These are phyloP conservation scores for Sporobolomyces roseus DNA, from an alignment of 768 basidiomycete species.

Conservation along the genomic window DNA sequence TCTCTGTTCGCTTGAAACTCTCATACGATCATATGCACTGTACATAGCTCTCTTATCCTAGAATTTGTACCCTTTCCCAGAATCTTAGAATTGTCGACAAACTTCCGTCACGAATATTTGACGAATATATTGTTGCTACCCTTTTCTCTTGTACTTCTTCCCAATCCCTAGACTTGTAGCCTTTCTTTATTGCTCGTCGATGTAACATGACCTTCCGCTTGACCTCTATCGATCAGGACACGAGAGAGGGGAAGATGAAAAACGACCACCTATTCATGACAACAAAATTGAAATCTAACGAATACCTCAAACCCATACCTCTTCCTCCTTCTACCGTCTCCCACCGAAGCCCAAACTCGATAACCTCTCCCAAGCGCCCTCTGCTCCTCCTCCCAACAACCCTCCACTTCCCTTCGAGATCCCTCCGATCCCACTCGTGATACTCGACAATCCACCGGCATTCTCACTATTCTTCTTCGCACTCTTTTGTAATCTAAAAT, in stretches of 20 bases:
- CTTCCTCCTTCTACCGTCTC: neutral
- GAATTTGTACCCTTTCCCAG: too few species aligned
- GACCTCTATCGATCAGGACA: too few species aligned
- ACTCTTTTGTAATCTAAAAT: conserved; percentile 15
- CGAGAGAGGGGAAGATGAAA: too few species aligned
- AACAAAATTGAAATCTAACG: neutral
- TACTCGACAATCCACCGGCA: neutral
- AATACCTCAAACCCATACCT: neutral
- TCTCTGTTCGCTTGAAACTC: neutral
- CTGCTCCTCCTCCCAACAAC: neutral
- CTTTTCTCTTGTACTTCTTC: too few species aligned
- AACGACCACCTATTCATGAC: neutral
- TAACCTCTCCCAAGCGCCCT: conserved; percentile 11
- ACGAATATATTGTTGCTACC: too few species aligned
- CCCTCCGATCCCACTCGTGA: neutral
- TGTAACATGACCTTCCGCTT: too few species aligned
- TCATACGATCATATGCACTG: too few species aligned
- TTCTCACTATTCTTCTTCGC: conserved; percentile 13
- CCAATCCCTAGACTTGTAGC: too few species aligned
- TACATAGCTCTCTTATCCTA: too few species aligned
- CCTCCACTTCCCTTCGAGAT: neutral
- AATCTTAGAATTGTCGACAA: too few species aligned
- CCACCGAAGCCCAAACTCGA: neutral
- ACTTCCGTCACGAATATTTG: too few species aligned
- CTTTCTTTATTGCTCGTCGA: too few species aligned